Percentiles rank a stretch among this genome's conserved stretches.
Evolutionary conservation across 2,329 filamentous ascomycete genomes (phyloP).

Genomic region (Scedosporium minutisporum): DNA sequence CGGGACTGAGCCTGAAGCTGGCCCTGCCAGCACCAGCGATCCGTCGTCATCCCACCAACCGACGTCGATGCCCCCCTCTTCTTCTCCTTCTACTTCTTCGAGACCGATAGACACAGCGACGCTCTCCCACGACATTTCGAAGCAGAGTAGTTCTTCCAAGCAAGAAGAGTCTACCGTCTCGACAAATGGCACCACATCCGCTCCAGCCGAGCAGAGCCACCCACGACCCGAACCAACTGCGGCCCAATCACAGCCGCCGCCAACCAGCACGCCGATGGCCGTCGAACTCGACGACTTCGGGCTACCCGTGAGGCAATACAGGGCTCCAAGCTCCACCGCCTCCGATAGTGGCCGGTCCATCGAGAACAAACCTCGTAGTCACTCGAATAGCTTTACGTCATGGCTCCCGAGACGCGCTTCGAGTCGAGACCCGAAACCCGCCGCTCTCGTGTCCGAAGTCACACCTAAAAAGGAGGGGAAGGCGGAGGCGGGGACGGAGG

Average conservation of each 20-base stretch:
- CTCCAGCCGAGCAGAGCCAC: neutral
- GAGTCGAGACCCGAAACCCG: neutral
- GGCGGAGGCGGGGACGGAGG: too few relatives aligned
- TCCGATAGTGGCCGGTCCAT: neutral
- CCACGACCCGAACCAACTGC: neutral
- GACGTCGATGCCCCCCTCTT: neutral
- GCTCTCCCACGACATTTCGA: neutral
- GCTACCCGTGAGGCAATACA: constrained; percentile 5
- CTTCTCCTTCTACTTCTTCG: neutral
- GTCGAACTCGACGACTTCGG: constrained; percentile 3
- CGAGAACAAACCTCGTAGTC: neutral
- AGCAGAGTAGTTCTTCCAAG: neutral
- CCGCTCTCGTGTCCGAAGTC: neutral
- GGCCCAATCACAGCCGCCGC: neutral
- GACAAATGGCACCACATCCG: constrained; percentile 1
- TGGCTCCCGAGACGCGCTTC: constrained; percentile 1
- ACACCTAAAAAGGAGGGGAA: neutral
- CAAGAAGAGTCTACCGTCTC: neutral
- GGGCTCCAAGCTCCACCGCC: neutral
- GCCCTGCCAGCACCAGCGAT: constrained; percentile 2
- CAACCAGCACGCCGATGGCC: neutral
- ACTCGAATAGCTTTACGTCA: neutral
- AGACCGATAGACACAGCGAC: neutral
- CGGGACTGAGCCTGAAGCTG: constrained; percentile 1
- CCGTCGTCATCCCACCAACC: neutral